Percentiles rank a stretch among this genome's conserved stretches.
Evolutionary conservation across 768 basidiomycete genomes (phyloP).

Genomic region (Boletus rex-veris): DNA sequence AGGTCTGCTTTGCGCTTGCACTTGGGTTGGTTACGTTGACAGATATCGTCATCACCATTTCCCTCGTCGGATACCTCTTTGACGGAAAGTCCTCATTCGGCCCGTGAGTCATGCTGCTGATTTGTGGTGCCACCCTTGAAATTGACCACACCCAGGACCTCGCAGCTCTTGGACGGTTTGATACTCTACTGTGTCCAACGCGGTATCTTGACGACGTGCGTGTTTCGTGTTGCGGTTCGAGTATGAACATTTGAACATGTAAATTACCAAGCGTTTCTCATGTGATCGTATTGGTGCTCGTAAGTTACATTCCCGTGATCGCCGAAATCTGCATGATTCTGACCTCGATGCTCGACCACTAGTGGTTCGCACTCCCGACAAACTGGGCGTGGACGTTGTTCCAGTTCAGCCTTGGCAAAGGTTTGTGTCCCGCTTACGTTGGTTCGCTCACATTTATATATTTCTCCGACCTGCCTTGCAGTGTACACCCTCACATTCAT

Average conservation of each 20-base stretch:
- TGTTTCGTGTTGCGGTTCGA: neutral
- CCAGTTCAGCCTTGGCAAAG: constrained; percentile 14
- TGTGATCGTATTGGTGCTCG: constrained; percentile 4
- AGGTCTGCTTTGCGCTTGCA: constrained; percentile 7
- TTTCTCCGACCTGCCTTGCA: neutral
- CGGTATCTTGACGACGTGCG: constrained; percentile 14
- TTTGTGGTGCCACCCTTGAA: neutral
- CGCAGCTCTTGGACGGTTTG: constrained; percentile 2
- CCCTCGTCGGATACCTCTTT: constrained; percentile 9
- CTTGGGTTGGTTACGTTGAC: constrained; percentile 16
- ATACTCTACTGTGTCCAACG: constrained; percentile 13
- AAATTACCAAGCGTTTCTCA: constrained; percentile 2
- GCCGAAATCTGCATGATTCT: no score
- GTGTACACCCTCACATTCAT: constrained; percentile 18
- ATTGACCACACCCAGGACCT: neutral
- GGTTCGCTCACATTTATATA: neutral
- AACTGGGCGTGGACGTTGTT: constrained; percentile 9
- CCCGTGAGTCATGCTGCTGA: constrained; percentile 3
- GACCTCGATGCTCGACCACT: no score
- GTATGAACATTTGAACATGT: neutral
- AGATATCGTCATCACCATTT: constrained; percentile 13
- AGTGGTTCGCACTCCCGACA: constrained; percentile 9
- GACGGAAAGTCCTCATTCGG: neutral
- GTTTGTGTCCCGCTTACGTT: neutral
- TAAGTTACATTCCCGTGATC: neutral